These are phyloP conservation scores for Stenocarpella maydis DNA, from an alignment of 2,329 filamentous ascomycete species.

Conservation along the genomic window DNA sequence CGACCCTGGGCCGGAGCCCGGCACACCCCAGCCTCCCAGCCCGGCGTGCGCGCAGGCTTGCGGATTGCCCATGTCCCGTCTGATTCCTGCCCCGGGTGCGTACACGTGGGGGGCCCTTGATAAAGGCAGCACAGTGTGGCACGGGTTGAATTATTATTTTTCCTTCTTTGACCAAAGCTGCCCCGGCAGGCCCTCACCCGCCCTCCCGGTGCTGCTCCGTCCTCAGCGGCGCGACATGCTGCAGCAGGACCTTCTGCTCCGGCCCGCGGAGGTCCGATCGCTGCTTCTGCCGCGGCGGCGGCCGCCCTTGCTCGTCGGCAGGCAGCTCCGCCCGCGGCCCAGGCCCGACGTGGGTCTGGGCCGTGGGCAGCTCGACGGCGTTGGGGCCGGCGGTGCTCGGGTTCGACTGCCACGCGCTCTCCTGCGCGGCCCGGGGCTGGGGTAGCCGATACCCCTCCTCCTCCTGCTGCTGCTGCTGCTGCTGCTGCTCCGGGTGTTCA, in stretches of 20 bases:
- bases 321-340: conserved; percentile 10
- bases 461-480: background rate
- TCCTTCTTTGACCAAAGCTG: background rate
- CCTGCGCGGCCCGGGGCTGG: background rate
- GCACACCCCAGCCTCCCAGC: no score
- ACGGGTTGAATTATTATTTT: no score
- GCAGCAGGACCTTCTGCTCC: conserved; percentile 19
- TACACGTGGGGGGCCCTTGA: no score
- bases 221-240: background rate
- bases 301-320: background rate
- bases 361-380: conserved; percentile 9
- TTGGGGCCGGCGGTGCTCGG: background rate
- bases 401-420: no score
- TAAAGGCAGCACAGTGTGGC: background rate
- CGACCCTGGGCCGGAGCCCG: no score
- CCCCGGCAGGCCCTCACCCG: background rate
- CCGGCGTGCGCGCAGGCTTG: no score
- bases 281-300: background rate
- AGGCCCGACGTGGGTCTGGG: background rate
- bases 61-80: no score
- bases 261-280: background rate
- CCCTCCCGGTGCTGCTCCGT: background rate
- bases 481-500: background rate
- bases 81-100: background rate
- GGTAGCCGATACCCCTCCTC: no score